Percentiles rank a stretch among this genome's conserved stretches.
phyloP scores from a whole-genome alignment of 2,329 filamentous ascomycete genomes.

The Colletotrichum salicis region DNA sequence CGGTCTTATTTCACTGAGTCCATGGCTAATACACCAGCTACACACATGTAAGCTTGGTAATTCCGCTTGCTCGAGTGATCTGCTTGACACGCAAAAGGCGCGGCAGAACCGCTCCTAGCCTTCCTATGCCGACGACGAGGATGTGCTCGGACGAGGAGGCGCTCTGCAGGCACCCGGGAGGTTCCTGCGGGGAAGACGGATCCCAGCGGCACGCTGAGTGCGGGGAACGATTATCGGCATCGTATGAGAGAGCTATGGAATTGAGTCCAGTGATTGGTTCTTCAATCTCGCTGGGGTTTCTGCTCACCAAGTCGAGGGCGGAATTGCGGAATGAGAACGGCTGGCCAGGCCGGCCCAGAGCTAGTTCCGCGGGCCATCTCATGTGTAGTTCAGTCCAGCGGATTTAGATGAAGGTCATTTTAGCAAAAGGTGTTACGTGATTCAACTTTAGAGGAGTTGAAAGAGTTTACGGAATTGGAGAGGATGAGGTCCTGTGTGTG shows the following conservation, averaged over 20 bases:
- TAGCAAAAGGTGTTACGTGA: too few species aligned
- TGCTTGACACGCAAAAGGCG: background rate
- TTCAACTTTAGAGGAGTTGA: too few species aligned
- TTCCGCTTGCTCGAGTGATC: background rate
- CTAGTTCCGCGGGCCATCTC: background rate
- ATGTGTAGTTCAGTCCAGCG: background rate
- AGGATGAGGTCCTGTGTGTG: too few species aligned
- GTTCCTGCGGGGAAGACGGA: conserved; percentile 26
- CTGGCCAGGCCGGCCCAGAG: background rate
- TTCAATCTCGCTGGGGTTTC: background rate
- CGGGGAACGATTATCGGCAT: background rate
- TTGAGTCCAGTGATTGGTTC: background rate
- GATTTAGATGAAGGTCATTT: too few species aligned
- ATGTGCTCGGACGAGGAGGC: background rate
- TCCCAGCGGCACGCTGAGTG: conserved; percentile 6
- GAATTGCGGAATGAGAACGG: background rate
- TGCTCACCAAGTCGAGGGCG: background rate
- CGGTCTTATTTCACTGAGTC: background rate
- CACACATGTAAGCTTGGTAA: background rate
- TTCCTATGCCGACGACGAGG: conserved; percentile 23
- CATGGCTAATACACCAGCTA: background rate
- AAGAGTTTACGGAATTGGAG: too few species aligned
- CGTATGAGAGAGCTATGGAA: background rate
- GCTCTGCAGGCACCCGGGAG: conserved; percentile 3
- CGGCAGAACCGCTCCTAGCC: conserved; percentile 21